Conservation (phyloP, 257 asterid species). For the Solanum megistacrolobum region DNA sequence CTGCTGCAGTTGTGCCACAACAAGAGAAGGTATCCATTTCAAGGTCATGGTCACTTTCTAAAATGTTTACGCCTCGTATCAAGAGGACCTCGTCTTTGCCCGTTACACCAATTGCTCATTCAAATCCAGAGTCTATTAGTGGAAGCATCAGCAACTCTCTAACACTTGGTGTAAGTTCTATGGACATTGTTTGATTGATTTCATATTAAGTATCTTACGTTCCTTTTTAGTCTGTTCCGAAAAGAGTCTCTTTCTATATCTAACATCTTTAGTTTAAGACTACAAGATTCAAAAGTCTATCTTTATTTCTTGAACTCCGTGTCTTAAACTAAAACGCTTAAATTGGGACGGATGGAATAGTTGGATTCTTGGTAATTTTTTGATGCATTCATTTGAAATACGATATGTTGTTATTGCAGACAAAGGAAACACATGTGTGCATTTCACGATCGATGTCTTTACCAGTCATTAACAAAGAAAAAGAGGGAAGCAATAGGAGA, state of each 20-base stretch:
- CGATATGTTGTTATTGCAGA: conserved; percentile 22
- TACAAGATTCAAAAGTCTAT: neutral
- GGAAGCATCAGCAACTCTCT: conserved; percentile 32
- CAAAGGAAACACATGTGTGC: conserved; percentile 28
- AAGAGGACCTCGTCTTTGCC: conserved; percentile 70
- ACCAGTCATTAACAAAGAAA: conserved; percentile 48
- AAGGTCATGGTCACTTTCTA: conserved; percentile 69
- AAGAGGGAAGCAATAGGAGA: conserved; percentile 32
- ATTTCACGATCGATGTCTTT: conserved; percentile 66
- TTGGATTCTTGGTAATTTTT: neutral
- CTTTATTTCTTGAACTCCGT: neutral
- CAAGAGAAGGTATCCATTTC: conserved; percentile 48
- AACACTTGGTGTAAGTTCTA: conserved; percentile 35
- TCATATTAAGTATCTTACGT: neutral
- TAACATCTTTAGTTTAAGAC: neutral
- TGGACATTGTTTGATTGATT: neutral
- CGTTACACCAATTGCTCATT: conserved; percentile 25
- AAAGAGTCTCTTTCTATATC: neutral
- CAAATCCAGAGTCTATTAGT: conserved; percentile 28
- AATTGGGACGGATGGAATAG: neutral
- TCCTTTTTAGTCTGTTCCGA: neutral
- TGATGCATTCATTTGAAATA: neutral
- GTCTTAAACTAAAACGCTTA: neutral
- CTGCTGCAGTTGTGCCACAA: conserved; percentile 14
- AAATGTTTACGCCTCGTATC: conserved; percentile 61